Evolutionary conservation across 192 early-diverging fungal species (phyloP).

Genomic region (Pecoramyces ruminantium): DNA sequence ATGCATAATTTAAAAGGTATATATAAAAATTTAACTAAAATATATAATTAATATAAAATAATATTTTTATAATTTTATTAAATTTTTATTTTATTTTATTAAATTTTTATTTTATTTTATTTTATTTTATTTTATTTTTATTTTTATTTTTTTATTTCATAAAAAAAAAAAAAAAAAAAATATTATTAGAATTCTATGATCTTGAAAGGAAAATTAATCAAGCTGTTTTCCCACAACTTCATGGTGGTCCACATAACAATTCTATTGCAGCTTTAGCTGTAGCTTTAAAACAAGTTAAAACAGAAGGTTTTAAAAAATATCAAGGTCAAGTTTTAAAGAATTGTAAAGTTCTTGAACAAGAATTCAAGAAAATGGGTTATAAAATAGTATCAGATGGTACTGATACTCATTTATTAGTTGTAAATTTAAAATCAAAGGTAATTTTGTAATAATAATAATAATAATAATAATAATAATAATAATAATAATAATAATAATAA

Average conservation of each 20-base stretch:
- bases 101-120: no score
- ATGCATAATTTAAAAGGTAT: conserved; percentile 10
- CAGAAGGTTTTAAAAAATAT: conserved; percentile 73
- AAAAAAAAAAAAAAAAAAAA: no score
- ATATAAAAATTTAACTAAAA: no score
- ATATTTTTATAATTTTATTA: no score
- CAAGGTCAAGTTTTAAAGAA: conserved; percentile 81
- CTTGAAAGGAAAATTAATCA: conserved; percentile 90
- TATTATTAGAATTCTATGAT: conserved; percentile 46
- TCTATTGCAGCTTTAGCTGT: conserved; percentile 91
- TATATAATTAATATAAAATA: no score
- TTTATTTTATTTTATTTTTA: no score
- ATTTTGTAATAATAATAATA: background rate
- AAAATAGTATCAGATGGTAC: conserved; percentile 82
- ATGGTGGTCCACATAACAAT: conserved; percentile 99
- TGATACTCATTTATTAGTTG: conserved; percentile 83
- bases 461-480: conserved; percentile 1
- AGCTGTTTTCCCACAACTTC: conserved; percentile 95
- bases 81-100: no score
- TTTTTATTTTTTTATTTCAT: no score
- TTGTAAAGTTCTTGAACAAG: conserved; percentile 70
- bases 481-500: background rate
- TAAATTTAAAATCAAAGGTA: conserved; percentile 65
- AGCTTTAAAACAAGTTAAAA: conserved; percentile 76
- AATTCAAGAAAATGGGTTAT: conserved; percentile 53